Conservation (phyloP, 441 rosid genomes). For the Macaranga tanarius region DNA sequence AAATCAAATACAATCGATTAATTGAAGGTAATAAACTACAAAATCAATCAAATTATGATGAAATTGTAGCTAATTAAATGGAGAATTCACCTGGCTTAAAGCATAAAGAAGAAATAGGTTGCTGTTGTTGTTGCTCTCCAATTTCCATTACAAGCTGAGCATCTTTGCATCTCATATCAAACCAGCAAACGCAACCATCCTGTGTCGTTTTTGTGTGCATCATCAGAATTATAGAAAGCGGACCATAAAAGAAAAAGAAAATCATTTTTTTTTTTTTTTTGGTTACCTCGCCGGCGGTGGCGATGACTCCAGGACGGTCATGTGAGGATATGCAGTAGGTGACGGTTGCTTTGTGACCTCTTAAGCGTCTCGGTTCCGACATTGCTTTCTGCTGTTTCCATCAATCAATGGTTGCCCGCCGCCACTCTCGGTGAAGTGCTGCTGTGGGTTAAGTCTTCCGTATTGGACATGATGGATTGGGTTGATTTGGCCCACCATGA, state of each 20-base stretch:
- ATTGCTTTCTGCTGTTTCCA: conserved; percentile 9
- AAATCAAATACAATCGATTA: not conserved
- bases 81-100: conserved; percentile 64
- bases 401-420: not conserved
- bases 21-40: not conserved
- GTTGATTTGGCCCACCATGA: not conserved
- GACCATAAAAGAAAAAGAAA: not conserved
- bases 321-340: conserved; percentile 86
- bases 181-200: conserved; percentile 97
- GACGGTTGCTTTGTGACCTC: conserved; percentile 72
- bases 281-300: conserved; percentile 72
- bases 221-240: not conserved
- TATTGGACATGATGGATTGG: not conserved
- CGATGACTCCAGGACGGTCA: conserved; percentile 63
- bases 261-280: not conserved
- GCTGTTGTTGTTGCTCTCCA: conserved; percentile 60
- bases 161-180: conserved; percentile 88
- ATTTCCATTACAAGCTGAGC: conserved; percentile 59
- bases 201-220: conserved; percentile 11
- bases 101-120: conserved; percentile 73
- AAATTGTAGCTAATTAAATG: not conserved
- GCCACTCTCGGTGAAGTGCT: not conserved
- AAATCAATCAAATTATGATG: too few relatives aligned
- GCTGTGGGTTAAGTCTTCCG: not conserved
- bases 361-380: conserved; percentile 68